Conservation (phyloP, 2,329 filamentous ascomycete genomes). For the Colletotrichum echinochloae region DNA sequence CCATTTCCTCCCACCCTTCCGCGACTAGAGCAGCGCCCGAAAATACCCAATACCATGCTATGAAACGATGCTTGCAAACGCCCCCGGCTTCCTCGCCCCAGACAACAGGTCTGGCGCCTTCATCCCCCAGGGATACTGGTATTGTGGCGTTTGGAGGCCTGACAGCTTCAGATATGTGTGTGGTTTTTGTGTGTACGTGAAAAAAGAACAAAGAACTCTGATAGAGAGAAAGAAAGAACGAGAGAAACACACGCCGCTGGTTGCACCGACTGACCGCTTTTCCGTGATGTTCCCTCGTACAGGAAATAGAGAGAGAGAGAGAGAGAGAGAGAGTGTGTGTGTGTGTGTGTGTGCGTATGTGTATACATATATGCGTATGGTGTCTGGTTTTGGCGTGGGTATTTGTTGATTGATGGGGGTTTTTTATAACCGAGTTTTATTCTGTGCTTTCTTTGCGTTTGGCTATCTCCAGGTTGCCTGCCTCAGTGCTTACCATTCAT, state of each 20-base stretch:
- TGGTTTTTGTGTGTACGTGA: neutral
- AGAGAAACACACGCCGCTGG: neutral
- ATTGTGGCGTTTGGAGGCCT: neutral
- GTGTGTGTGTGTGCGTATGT: conserved; percentile 2
- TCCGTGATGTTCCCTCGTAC: neutral
- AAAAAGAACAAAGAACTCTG: neutral
- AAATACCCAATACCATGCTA: conserved; percentile 31
- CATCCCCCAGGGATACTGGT: neutral
- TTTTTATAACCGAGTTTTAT: neutral
- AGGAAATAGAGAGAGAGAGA: neutral
- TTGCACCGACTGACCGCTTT: neutral
- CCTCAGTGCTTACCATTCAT: conserved; percentile 50
- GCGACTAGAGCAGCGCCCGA: conserved; percentile 29
- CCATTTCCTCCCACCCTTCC: neutral
- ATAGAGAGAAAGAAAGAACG: neutral
- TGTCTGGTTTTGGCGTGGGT: neutral
- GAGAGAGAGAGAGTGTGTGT: neutral
- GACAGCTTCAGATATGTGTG: neutral
- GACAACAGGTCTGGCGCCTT: neutral
- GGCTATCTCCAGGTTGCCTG: neutral
- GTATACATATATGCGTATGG: conserved; percentile 4
- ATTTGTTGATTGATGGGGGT: neutral
- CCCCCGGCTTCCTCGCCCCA: neutral
- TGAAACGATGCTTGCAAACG: conserved; percentile 30
- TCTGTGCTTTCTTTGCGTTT: neutral